Base-by-base conservation (phyloP, 129 eudicot species). In the Solidago caesia region DNA sequence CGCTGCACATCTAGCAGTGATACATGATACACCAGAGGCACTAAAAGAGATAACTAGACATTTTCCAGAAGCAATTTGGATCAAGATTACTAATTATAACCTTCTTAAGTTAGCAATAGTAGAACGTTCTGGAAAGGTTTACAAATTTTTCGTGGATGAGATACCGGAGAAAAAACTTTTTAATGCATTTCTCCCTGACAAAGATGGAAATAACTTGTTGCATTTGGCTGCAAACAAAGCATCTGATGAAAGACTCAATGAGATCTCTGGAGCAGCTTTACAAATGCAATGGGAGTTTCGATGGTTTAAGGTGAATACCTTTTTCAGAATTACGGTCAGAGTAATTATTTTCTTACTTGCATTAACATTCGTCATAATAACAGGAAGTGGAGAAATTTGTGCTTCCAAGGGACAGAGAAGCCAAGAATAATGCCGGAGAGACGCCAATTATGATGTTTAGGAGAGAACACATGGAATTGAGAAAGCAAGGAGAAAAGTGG, bases 401-500 rank as follows among this genome's bases (percentile, higher is more conserved):
- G 7, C 52, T 4, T 16, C 55, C 71, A 0, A 7, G 29, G 10
- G 1, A 9, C 16, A 10, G 4, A 2, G 1, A 16, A 15, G 8
- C 1, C 44, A 16, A 44, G 27, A 67, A 76, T 39, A 2, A 1
- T 0, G 4, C 7, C 2, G 42, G 2, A 43, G 74, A 76, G 21
- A 76, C 74, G 27, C 74, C 75, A 4, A 52, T 71, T 0, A 57
- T 76, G 80, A 74, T 76, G 25, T 76, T 76, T 51, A 76, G 61
- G 5, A 67, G 25, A 13, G 80, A 56, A 67, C 80, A 76, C 68
- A 15, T 2, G 12, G 8, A 29, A 6, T 27, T 81, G 6, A 56
- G 65, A 39, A 53, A 14, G 26, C 65, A 44, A 25, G 84, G 80
- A 0, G 80, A 81, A 53, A n/a, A 62, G 3, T 81, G 80, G 84